A percentile compares a stretch with the other conserved stretches of the same genome.
These are phyloP conservation scores for Exutisphaerella laricina DNA, from an alignment of 2,329 filamentous ascomycete genomes.

Conservation along the genomic window DNA sequence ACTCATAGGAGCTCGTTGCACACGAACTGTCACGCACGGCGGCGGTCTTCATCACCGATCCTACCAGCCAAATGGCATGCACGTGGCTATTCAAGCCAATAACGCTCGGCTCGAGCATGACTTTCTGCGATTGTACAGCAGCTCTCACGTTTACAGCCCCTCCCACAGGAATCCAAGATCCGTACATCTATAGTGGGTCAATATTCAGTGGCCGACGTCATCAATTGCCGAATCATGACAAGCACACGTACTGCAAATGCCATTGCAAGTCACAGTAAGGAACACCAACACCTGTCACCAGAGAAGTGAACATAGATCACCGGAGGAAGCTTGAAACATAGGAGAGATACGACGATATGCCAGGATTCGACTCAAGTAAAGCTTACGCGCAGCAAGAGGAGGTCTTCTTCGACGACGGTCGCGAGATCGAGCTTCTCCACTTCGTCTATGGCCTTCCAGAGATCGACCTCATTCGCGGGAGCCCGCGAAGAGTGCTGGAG, in stretches of 20 bases:
- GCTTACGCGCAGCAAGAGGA: conserved; percentile 46
- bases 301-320: neutral
- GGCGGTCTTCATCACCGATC: too few relatives aligned
- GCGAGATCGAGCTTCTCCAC: conserved; percentile 67
- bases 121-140: too few relatives aligned
- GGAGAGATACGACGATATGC: too few relatives aligned
- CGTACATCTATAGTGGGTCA: conserved; percentile 5
- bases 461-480: conserved; percentile 57
- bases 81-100: too few relatives aligned
- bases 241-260: neutral
- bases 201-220: conserved; percentile 6
- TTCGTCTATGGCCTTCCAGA: conserved; percentile 60
- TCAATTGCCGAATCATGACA: neutral
- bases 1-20: too few relatives aligned
- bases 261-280: neutral
- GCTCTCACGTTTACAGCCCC: too few relatives aligned
- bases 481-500: conserved; percentile 57
- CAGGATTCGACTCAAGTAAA: conserved; percentile 39
- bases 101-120: too few relatives aligned
- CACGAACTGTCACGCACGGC: too few relatives aligned
- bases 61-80: too few relatives aligned
- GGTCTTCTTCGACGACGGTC: conserved; percentile 58
- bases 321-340: too few relatives aligned
- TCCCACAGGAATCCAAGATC: too few relatives aligned
- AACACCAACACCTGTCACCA: neutral